Conservation (phyloP, 2,329 filamentous ascomycete genomes). For the Seiridium cupressi region DNA sequence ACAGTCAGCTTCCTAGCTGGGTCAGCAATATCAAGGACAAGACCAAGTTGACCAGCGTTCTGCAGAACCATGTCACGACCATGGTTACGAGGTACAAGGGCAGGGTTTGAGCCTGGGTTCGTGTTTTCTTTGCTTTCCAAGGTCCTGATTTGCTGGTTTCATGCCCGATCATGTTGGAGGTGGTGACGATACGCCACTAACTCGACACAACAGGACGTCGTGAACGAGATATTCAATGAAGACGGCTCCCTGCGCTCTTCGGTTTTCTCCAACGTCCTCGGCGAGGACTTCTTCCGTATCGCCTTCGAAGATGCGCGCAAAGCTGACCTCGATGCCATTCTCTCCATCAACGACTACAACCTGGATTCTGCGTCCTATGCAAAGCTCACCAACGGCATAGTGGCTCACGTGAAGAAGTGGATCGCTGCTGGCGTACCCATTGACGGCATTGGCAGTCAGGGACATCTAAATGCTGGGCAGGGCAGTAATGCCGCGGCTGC, state of each 20-base stretch:
- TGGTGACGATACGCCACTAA: background rate
- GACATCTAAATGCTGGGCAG: conserved; percentile 42
- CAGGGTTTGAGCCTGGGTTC: conserved; percentile 45
- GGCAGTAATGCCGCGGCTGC: conserved; percentile 38
- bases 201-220: conserved; percentile 45
- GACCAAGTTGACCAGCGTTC: conserved; percentile 47
- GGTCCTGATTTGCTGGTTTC: background rate
- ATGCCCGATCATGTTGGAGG: background rate
- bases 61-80: conserved; percentile 58
- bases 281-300: conserved; percentile 67
- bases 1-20: conserved; percentile 59
- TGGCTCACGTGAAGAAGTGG: conserved; percentile 61
- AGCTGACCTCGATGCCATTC: conserved; percentile 64
- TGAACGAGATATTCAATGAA: conserved; percentile 65
- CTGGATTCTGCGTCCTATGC: conserved; percentile 57
- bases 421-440: conserved; percentile 58
- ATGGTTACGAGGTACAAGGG: conserved; percentile 60
- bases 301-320: conserved; percentile 67
- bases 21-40: conserved; percentile 44
- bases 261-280: conserved; percentile 67
- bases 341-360: conserved; percentile 78
- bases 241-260: conserved; percentile 56
- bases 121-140: conserved; percentile 14
- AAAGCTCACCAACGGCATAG: conserved; percentile 54
- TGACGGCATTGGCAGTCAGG: conserved; percentile 57